Percentiles rank a stretch among this genome's conserved stretches.
phyloP scores from a whole-genome alignment of 257 asterid genomes.

The Lavandula angustifolia region DNA sequence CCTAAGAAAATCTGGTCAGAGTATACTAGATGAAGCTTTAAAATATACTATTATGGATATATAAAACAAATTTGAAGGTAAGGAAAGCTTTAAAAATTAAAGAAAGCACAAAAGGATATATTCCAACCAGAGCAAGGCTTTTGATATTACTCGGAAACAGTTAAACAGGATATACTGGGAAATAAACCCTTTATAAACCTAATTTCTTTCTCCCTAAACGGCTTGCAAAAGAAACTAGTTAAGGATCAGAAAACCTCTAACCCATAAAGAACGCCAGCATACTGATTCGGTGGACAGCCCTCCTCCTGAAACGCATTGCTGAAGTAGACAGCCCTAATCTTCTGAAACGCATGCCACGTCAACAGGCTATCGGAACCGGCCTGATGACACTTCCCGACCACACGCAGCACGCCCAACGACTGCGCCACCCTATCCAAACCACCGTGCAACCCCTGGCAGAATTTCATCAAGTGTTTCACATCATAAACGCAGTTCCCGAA shows the following conservation, averaged over 20 bases:
- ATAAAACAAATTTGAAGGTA: conserved; percentile 9
- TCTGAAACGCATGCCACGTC: conserved; percentile 59
- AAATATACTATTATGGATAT: neutral
- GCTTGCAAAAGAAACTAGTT: conserved; percentile 39
- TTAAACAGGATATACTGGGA: conserved; percentile 40
- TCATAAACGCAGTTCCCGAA: conserved; percentile 56
- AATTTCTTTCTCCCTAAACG: neutral
- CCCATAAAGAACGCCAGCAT: conserved; percentile 81
- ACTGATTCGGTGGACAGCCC: conserved; percentile 45
- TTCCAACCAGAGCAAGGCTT: conserved; percentile 29
- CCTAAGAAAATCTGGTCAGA: conserved; percentile 15
- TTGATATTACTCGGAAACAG: conserved; percentile 39
- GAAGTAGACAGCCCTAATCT: conserved; percentile 55
- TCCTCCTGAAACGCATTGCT: conserved; percentile 28
- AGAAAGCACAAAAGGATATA: neutral
- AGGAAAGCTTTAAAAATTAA: conserved; percentile 7
- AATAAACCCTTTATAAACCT: conserved; percentile 36
- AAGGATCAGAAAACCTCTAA: conserved; percentile 59
- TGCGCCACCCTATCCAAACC: conserved; percentile 54
- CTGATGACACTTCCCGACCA: conserved; percentile 58
- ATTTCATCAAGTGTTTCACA: conserved; percentile 59
- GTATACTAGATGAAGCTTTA: neutral
- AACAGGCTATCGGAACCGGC: conserved; percentile 70
- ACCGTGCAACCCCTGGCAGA: conserved; percentile 53
- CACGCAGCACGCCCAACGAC: conserved; percentile 43